Percentiles rank a stretch among this genome's conserved stretches.
phyloP scores from a whole-genome alignment of 2,329 filamentous ascomycete genomes.

The Lecanicillium sp. region DNA sequence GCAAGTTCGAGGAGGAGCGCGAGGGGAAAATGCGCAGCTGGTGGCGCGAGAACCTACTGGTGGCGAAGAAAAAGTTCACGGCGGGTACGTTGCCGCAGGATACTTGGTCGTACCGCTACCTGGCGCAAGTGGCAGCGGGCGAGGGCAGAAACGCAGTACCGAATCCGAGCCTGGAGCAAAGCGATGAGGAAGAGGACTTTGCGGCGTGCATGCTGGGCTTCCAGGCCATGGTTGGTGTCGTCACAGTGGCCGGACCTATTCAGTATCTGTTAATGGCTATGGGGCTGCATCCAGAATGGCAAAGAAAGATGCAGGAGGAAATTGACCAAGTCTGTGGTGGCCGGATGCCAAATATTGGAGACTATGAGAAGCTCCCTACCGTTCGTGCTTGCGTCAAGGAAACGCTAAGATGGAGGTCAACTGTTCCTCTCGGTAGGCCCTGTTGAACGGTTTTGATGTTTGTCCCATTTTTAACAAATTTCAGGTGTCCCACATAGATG shows the following conservation, averaged over 20 bases:
- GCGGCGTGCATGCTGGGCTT: conserved; percentile 47
- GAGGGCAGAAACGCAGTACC: conserved; percentile 26
- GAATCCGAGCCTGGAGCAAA: conserved; percentile 35
- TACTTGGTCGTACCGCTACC: conserved; percentile 45
- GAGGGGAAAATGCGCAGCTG: conserved; percentile 38
- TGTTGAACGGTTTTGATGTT: not conserved
- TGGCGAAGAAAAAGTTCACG: conserved; percentile 36
- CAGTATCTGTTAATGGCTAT: conserved; percentile 49
- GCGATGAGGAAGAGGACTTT: conserved; percentile 37
- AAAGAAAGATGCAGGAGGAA: conserved; percentile 48
- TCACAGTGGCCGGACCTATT: conserved; percentile 43
- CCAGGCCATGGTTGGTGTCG: conserved; percentile 44
- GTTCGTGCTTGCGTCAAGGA: conserved; percentile 53
- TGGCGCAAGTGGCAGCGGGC: conserved; percentile 31
- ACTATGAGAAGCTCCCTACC: conserved; percentile 45
- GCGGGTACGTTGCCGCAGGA: conserved; percentile 35
- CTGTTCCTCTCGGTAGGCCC: conserved; percentile 43
- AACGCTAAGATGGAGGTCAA: conserved; percentile 51
- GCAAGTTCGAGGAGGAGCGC: conserved; percentile 38
- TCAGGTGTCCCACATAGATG: conserved; percentile 42
- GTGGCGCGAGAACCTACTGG: conserved; percentile 38
- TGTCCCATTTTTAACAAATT: not conserved
- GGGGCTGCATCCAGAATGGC: conserved; percentile 47
- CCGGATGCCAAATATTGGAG: conserved; percentile 43
- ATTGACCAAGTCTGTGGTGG: conserved; percentile 51